Evolutionary conservation across 305 asterid species (phyloP).

Genomic region (Fraxinus velutina): DNA sequence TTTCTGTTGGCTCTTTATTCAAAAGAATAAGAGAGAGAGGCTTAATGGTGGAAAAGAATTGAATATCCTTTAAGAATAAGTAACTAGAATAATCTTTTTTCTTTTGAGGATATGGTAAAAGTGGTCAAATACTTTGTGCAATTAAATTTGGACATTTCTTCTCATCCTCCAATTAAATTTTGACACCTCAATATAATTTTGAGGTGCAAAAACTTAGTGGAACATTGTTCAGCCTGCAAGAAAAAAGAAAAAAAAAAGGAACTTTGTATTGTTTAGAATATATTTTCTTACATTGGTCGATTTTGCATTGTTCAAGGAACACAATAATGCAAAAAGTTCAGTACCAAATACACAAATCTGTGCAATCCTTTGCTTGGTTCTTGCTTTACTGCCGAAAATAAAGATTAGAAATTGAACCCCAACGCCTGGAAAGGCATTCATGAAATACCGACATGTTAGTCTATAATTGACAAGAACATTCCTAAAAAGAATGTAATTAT

Average conservation of each 20-base stretch:
- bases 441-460: not conserved
- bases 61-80: too few species aligned
- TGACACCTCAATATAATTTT: not conserved
- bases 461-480: not conserved
- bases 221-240: not conserved
- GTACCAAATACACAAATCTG: not conserved
- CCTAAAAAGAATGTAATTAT: not conserved
- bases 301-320: not conserved
- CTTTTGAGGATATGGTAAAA: too few species aligned
- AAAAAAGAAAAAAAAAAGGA: not conserved
- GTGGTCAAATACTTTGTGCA: too few species aligned
- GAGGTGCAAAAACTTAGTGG: not conserved
- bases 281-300: not conserved
- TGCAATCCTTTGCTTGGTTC: not conserved
- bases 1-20: too few species aligned
- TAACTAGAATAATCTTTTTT: too few species aligned
- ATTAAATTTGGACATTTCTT: not conserved
- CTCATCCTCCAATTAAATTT: not conserved
- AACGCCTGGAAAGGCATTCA: constrained; percentile 14
- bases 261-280: not conserved
- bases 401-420: constrained; percentile 1
- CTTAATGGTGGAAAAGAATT: too few species aligned
- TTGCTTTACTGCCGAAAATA: not conserved
- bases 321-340: not conserved
- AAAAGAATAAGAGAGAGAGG: too few species aligned